phyloP scores from a whole-genome alignment of 345 rosid species.

The Capsella bursapastoris region DNA sequence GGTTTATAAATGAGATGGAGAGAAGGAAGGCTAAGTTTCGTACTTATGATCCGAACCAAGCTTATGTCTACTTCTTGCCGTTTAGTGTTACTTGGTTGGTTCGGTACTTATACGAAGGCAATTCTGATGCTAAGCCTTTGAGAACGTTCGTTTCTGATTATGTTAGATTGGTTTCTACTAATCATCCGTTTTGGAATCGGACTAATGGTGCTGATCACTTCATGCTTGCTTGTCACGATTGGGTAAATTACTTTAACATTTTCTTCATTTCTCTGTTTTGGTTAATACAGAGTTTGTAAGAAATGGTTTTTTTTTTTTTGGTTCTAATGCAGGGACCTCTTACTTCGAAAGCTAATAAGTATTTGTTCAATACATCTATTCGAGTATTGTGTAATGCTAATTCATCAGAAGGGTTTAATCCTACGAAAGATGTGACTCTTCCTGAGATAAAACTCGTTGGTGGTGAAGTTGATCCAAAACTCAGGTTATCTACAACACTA shows the following conservation, averaged over 20 bases:
- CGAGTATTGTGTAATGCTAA: slow-evolving; percentile 94
- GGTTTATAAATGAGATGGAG: slow-evolving; percentile 85
- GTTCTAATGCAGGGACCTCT: slow-evolving; percentile 66
- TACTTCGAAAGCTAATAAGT: slow-evolving; percentile 56
- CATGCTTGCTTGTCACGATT: slow-evolving; percentile 92
- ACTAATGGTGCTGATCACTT: slow-evolving; percentile 83
- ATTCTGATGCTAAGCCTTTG: slow-evolving; percentile 52
- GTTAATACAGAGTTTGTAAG: neutral
- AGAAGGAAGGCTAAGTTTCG: slow-evolving; percentile 55
- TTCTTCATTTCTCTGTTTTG: neutral
- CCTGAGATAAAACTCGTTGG: slow-evolving; percentile 73
- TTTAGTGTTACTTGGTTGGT: slow-evolving; percentile 87
- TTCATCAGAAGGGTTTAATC: slow-evolving; percentile 87
- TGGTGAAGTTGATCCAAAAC: slow-evolving; percentile 55
- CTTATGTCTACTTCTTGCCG: slow-evolving; percentile 85
- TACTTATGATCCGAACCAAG: slow-evolving; percentile 57
- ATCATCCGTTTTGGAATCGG: slow-evolving; percentile 78
- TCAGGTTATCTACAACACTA: slow-evolving; percentile 49
- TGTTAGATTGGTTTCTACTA: slow-evolving; percentile 60
- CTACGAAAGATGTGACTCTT: slow-evolving; percentile 70
- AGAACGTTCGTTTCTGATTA: slow-evolving; percentile 71
- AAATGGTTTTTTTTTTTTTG: neutral
- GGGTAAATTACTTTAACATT: slow-evolving; percentile 51
- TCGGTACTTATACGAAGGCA: slow-evolving; percentile 54
- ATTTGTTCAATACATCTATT: slow-evolving; percentile 67